Evolutionary conservation across 352 stramenopile species (phyloP), one percentile per base, ranked within the genome.

Genomic region (Globisporangium carolinianum): DNA sequence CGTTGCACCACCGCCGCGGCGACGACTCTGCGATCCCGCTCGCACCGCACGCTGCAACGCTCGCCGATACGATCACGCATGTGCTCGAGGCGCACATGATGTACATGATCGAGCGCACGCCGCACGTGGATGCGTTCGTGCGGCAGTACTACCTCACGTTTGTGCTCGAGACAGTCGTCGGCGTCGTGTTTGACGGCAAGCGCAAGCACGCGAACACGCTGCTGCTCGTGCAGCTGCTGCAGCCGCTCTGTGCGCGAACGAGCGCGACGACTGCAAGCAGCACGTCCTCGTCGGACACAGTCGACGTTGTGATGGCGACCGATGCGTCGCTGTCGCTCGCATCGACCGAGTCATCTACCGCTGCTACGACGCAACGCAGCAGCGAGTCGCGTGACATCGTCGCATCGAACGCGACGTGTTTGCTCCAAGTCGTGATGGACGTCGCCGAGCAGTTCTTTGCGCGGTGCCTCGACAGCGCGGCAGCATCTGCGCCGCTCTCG

Each of bases 121-220:
- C 69, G 53, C 64, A 85, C 51, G 80, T 79, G 7, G 68, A 86
- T 36, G 60, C 57, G 3, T 90, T 90, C 36, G 79, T 82, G 5
- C 78, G 75, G 58, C 79, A 89, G 57, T 93, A 89, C 55, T 91
- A 89, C 47, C 57, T 91, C 3, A 75, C 77, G 11, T 95, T 89
- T 24, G 62, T 93, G 4, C 63, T 95, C 39, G 85, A 95, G 57
- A 93, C 85, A 6, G 76, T 91, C 9, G 79, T 84, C 41, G 65
- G 73, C 43, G 70, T 89, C 5, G 43, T 92, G 11, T 92, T 93
- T 50, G 83, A 92, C 24, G 69, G 67, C 41, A 91, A 87, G 66
- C 87, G 83, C 49, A 89, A 86, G 46, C 81, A 88, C 63, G 65
- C 75, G 6, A 93, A 92, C 48, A 87, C 80, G 2, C 46, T 93